Evolutionary conservation across 352 stramenopile genomes (phyloP).

Genomic region (Globisporangium acanthophoron): DNA sequence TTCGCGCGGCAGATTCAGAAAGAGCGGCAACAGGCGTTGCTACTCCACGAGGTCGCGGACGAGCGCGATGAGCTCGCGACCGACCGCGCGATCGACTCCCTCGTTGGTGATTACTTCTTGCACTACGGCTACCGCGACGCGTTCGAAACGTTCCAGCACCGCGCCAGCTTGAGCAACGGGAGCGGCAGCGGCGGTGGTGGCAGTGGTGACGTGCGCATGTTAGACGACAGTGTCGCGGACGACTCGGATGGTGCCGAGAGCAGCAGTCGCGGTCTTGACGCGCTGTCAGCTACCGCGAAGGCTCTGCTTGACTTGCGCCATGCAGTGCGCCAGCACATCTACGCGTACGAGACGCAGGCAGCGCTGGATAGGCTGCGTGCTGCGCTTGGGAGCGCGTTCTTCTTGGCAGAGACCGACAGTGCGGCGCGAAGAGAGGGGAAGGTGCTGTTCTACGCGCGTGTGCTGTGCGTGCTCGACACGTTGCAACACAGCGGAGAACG

Average conservation of each 20-base stretch:
- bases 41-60: conserved; percentile 8
- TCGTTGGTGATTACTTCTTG: conserved; percentile 38
- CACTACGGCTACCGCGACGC: conserved; percentile 34
- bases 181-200: not conserved
- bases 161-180: not conserved
- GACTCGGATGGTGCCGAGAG: not conserved
- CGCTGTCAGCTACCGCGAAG: conserved; percentile 4
- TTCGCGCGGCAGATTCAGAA: conserved; percentile 47
- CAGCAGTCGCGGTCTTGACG: not conserved
- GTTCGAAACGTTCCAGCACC: conserved; percentile 22
- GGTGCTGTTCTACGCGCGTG: conserved; percentile 25
- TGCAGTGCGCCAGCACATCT: conserved; percentile 32
- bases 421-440: conserved; percentile 5
- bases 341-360: conserved; percentile 21
- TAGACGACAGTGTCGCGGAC: not conserved
- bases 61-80: conserved; percentile 24
- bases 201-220: not conserved
- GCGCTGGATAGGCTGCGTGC: conserved; percentile 22
- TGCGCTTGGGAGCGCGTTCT: conserved; percentile 3
- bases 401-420: not conserved
- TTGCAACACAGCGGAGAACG: conserved; percentile 2
- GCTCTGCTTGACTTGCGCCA: conserved; percentile 24
- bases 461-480: conserved; percentile 41
- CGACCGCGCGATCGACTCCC: conserved; percentile 24
- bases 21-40: conserved; percentile 34